Conservation (phyloP, 2,329 filamentous ascomycete species). For the Penicillium sp. region DNA sequence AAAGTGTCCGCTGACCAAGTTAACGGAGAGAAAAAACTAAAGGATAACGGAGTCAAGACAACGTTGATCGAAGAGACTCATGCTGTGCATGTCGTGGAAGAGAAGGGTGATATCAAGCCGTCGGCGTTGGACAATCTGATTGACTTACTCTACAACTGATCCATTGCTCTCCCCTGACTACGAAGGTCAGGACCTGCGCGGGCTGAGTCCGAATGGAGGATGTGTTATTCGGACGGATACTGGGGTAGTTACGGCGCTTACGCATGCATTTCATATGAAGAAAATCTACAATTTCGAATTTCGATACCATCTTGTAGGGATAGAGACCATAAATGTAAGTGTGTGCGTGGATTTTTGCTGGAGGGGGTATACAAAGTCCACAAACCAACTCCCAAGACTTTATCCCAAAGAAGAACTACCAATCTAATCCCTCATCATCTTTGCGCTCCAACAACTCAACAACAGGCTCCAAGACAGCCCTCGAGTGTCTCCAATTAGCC, state of each 20-base stretch:
- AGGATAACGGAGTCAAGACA: neutral
- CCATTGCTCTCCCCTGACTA: neutral
- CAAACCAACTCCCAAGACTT: neutral
- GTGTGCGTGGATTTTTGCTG: neutral
- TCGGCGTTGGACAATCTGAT: conserved; percentile 29
- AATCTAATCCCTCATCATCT: conserved; percentile 36
- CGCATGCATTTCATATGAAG: neutral
- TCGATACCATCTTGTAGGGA: neutral
- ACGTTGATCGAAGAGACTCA: neutral
- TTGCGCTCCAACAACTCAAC: conserved; percentile 36
- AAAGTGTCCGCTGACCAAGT: neutral
- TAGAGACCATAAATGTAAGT: neutral
- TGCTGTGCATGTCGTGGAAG: conserved; percentile 21
- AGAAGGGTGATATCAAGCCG: conserved; percentile 23
- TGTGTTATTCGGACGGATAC: too few relatives aligned
- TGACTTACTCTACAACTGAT: neutral
- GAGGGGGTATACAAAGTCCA: conserved; percentile 11
- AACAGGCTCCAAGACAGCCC: conserved; percentile 37
- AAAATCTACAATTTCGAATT: neutral
- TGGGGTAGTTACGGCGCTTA: too few relatives aligned
- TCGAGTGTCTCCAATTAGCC: conserved; percentile 37
- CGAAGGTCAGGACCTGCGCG: neutral
- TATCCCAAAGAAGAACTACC: conserved; percentile 26
- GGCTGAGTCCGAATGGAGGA: too few relatives aligned
- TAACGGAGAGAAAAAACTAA: neutral